These are phyloP conservation scores for Xylariaceae sp. DNA, from an alignment of 2,329 filamentous ascomycete genomes.

Conservation along the genomic window DNA sequence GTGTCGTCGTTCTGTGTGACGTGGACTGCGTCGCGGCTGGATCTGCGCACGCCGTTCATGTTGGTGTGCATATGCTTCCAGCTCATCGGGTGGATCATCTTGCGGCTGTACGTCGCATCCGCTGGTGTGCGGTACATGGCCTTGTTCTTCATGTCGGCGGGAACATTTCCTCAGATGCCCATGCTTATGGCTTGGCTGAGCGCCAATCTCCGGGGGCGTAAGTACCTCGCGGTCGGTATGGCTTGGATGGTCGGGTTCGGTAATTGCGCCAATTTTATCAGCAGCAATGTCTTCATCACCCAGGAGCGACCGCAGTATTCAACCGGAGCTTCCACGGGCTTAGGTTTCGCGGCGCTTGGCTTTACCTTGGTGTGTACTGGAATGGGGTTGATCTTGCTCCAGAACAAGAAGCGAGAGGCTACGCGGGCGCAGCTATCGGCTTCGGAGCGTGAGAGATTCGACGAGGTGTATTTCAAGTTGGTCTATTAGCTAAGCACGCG, in stretches of 20 bases:
- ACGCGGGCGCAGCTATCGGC: slow-evolving; percentile 13
- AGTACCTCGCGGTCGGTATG: slow-evolving; percentile 35
- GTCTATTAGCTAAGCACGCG: slow-evolving; percentile 17
- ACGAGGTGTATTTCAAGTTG: slow-evolving; percentile 21
- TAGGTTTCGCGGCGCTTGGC: slow-evolving; percentile 24
- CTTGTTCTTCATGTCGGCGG: slow-evolving; percentile 24
- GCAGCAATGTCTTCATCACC: slow-evolving; percentile 37
- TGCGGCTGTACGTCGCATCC: slow-evolving; percentile 18
- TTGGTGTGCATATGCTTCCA: slow-evolving; percentile 19
- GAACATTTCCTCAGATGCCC: slow-evolving; percentile 26
- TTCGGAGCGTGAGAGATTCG: slow-evolving; percentile 15
- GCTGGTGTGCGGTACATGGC: slow-evolving; percentile 24
- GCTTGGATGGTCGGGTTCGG: slow-evolving; percentile 38
- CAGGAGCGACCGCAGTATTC: slow-evolving; percentile 32
- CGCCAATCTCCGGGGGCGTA: slow-evolving; percentile 36
- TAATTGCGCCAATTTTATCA: slow-evolving; percentile 40
- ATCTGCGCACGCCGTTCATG: slow-evolving; percentile 21
- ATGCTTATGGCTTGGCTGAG: slow-evolving; percentile 31
- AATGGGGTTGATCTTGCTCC: slow-evolving; percentile 7
- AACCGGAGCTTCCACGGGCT: slow-evolving; percentile 32
- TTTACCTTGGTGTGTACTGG: slow-evolving; percentile 13
- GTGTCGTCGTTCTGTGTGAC: slow-evolving; percentile 19
- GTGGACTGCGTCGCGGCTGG: slow-evolving; percentile 16
- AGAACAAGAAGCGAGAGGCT: slow-evolving; percentile 17
- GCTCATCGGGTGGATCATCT: slow-evolving; percentile 25